Evolutionary conservation across 2,329 filamentous ascomycete species (phyloP), one percentile per base, ranked within the genome.

Genomic region (Clarireedia paspali): DNA sequence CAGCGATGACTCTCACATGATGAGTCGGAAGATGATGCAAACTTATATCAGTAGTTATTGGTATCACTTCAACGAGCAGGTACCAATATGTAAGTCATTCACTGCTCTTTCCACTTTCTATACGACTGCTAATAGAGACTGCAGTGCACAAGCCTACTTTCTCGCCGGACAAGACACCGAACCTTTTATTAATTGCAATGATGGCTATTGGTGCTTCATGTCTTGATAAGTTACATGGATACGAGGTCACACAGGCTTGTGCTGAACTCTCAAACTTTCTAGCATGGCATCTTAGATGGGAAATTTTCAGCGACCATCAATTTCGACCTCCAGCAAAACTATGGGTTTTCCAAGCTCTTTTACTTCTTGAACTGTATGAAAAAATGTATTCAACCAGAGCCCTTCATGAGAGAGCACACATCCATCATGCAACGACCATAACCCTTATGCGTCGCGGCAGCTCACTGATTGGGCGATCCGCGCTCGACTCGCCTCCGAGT

Each of bases 351-450:
- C 94, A 97, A 70, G 86, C 92, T 1, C 74, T 97, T 51, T 76
- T 97, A 4, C 78, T 97, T 5, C 78, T 97, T 12, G 94, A 99
- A 70, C 75, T 96, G 0, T 97, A 95, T 66, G 94, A 99, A 74
- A 99, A 99, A 77, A 94, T 96, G 88, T 97, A 92, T 70, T 94
- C 91, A 40, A 96, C 92, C 0, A 82, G 91, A 61, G 86, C 89
- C 57, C 76, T 97, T 34, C 94, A 99, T 70, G 94, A 99, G 72
- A 81, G 94, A 62, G 92, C 92, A 1, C 92, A 97, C 65, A 96
- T 97, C 47, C 92, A 97, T 67, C 94, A 99, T 68, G 92, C 92
- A 14, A 96, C 92, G 0, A 96, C 91, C 0, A 84, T 99, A 61
- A 96, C 91, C 0, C 75, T 97, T 57, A 97, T 99, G 92, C 86